Conservation (phyloP, 2,329 filamentous ascomycete genomes). For the Sclerotinia nivalis region DNA sequence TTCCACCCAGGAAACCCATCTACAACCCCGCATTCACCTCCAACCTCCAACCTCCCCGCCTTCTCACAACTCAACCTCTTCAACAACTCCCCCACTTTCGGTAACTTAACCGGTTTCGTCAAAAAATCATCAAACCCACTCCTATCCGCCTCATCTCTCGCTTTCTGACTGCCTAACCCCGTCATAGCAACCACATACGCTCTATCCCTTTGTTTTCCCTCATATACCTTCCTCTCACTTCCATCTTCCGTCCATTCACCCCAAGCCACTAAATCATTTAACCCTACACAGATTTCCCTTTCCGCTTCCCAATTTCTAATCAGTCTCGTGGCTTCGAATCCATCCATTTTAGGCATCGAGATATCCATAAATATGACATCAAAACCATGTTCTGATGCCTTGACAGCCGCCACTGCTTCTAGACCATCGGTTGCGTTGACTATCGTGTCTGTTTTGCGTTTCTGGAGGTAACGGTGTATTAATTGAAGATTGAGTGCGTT, state of each 20-base stretch:
- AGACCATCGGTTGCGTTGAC: constrained; percentile 47
- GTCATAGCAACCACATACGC: constrained; percentile 54
- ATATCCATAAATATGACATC: constrained; percentile 53
- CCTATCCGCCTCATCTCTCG: constrained; percentile 50
- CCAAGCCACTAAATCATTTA: background rate
- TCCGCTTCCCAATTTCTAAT: constrained; percentile 43
- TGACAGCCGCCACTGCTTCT: constrained; percentile 43
- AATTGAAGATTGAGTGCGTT: constrained; percentile 45
- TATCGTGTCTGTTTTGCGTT: constrained; percentile 39
- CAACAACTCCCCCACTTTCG: constrained; percentile 31
- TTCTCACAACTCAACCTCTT: constrained; percentile 28
- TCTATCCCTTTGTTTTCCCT: background rate
- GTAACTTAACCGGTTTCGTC: constrained; percentile 50
- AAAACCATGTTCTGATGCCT: constrained; percentile 38
- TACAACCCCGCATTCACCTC: background rate
- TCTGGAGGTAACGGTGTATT: constrained; percentile 37
- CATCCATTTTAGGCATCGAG: constrained; percentile 57
- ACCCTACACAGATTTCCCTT: background rate
- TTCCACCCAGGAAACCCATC: background rate
- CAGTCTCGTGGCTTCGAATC: constrained; percentile 48
- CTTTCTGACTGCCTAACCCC: constrained; percentile 51
- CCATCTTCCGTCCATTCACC: background rate
- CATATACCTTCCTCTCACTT: background rate
- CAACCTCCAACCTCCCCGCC: background rate
- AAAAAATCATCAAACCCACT: constrained; percentile 57